phyloP scores from a whole-genome alignment of 1,139 yeast genomes.

The Eremothecium cymbalariae region DNA sequence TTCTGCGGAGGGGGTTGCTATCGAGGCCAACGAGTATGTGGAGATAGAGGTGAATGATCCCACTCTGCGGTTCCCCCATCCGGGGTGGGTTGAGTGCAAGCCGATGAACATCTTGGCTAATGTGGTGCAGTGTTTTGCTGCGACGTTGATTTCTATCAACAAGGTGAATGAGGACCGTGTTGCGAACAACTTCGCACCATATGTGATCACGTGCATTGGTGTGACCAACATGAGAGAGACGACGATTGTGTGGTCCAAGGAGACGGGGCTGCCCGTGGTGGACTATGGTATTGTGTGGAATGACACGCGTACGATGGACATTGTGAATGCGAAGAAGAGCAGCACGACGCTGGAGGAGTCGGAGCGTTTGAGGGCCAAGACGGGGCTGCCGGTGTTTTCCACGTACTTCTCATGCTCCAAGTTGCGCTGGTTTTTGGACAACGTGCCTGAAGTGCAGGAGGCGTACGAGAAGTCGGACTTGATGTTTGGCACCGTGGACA shows the following conservation, averaged over 20 bases:
- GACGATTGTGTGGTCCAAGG: slow-evolving; percentile 79
- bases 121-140: slow-evolving; percentile 68
- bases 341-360: slow-evolving; percentile 51
- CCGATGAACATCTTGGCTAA: slow-evolving; percentile 79
- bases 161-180: slow-evolving; percentile 44
- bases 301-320: slow-evolving; percentile 75
- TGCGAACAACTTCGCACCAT: slow-evolving; percentile 42
- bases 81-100: slow-evolving; percentile 94
- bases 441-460: slow-evolving; percentile 57
- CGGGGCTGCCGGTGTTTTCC: slow-evolving; percentile 75
- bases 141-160: slow-evolving; percentile 52
- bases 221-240: slow-evolving; percentile 96
- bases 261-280: slow-evolving; percentile 74
- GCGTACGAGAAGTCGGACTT: slow-evolving; percentile 70
- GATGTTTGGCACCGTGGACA: slow-evolving; percentile 91
- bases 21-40: slow-evolving; percentile 47
- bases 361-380: slow-evolving; percentile 52
- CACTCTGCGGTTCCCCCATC: slow-evolving; percentile 63
- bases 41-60: slow-evolving; percentile 65
- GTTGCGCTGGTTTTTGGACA: slow-evolving; percentile 82
- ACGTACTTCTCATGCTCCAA: slow-evolving; percentile 91
- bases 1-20: slow-evolving; percentile 68
- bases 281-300: slow-evolving; percentile 91
- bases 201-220: slow-evolving; percentile 59
- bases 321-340: slow-evolving; percentile 58